Evolutionary conservation across 75 land plant genomes (phyloP), one percentile per base, ranked within the genome.

Genomic region (Pinus albicaulis): DNA sequence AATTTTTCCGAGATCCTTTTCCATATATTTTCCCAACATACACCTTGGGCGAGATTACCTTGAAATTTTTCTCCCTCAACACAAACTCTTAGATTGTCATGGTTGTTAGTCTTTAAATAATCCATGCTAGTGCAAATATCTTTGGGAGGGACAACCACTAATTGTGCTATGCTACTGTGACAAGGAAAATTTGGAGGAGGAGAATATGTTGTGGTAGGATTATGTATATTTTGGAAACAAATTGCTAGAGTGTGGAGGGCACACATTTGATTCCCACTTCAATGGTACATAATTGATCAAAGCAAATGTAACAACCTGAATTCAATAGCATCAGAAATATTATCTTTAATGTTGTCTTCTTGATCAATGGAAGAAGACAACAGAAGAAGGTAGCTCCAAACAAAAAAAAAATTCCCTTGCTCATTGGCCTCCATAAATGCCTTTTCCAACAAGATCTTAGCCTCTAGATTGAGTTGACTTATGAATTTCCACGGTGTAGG

Each of bases 201-300:
- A 75, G 59, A 74, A n/a, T n/a, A 58, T 5, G 44, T 38, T 11
- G 84, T 78, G 4, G 87, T 57, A 7, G 98, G 90, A 68, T 92
- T 87, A 2, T 94, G 98, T 74, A 92, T 94, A 80, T 82, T 92
- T 82, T 90, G 90, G 78, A 95, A 95, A 79, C 95, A 95, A 14
- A 92, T 76, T 8, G 90, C 82, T 17, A 95, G 76, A 55, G 90
- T 92, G 87, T 95, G 92, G 11, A 82, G 87, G 22, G 95, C 98
- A 80, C 98, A 95, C 98, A 92, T 95, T 60, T 85, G 89, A 66
- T 95, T 95, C 56, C 92, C 98, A 79, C 93, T 77, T 95, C 92
- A 56, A 95, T 86, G 25, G 91, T 89, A 82, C 95, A 95, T 11
- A 73, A 77, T 65, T 89, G 93, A 53, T 95, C 95, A 74, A 95